Conservation (phyloP, 1,284 basidiomycete species). For the Cutaneotrichosporon cavernicola region DNA sequence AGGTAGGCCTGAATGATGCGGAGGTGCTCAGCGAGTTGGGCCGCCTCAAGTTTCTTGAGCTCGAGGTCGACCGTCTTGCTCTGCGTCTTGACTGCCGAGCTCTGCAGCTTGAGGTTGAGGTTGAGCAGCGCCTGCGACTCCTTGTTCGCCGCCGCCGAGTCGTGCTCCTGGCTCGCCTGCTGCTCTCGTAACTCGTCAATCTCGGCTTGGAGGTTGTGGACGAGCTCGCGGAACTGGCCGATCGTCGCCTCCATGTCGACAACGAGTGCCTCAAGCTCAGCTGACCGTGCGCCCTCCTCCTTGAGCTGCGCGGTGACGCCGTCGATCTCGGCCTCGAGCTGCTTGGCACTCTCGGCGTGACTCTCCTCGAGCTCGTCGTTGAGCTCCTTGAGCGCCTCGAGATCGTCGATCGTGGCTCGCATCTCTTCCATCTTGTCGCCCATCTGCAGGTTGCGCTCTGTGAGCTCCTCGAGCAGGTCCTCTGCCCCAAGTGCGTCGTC, state of each 20-base stretch:
- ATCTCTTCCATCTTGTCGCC: slow-evolving; percentile 95
- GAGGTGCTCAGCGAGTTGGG: slow-evolving; percentile 74
- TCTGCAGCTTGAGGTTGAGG: slow-evolving; percentile 87
- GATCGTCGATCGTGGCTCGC: slow-evolving; percentile 89
- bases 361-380: slow-evolving; percentile 97
- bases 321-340: slow-evolving; percentile 87
- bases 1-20: slow-evolving; percentile 69
- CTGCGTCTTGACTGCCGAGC: slow-evolving; percentile 81
- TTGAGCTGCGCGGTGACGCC: slow-evolving; percentile 58
- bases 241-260: slow-evolving; percentile 85
- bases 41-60: slow-evolving; percentile 75
- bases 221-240: slow-evolving; percentile 83
- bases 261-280: slow-evolving; percentile 70
- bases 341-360: slow-evolving; percentile 90
- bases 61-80: slow-evolving; percentile 84
- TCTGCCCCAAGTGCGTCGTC: slow-evolving; percentile 94
- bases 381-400: slow-evolving; percentile 92
- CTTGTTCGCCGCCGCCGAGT: slow-evolving; percentile 70
- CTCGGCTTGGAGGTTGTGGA: slow-evolving; percentile 81
- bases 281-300: slow-evolving; percentile 66
- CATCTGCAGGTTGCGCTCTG: slow-evolving; percentile 87
- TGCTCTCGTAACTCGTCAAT: slow-evolving; percentile 75
- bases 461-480: slow-evolving; percentile 92
- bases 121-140: slow-evolving; percentile 81
- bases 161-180: slow-evolving; percentile 76